These are phyloP conservation scores for Saccharomycopsis malanga DNA, from an alignment of 805 yeast species.

Conservation along the genomic window DNA sequence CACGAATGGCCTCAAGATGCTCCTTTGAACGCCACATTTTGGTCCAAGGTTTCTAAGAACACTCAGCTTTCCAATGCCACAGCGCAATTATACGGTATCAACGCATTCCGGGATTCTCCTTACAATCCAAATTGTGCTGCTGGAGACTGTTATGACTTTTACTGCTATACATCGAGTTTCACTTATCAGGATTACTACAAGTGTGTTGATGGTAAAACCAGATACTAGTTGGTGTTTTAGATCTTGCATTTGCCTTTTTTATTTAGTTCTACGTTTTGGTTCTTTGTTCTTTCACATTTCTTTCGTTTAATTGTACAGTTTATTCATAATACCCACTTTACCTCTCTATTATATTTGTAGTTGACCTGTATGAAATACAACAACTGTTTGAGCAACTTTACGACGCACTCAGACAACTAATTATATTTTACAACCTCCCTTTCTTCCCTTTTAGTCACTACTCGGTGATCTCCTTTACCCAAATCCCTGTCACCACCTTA, in stretches of 20 bases:
- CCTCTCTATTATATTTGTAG: too few relatives aligned
- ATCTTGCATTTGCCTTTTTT: not conserved
- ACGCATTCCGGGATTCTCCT: constrained; percentile 50
- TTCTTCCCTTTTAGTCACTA: too few relatives aligned
- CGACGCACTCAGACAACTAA: too few relatives aligned
- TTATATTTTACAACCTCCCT: too few relatives aligned
- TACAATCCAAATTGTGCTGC: constrained; percentile 41
- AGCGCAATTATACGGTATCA: constrained; percentile 44
- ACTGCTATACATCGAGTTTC: constrained; percentile 37
- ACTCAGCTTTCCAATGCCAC: constrained; percentile 37
- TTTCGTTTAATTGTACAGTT: not conserved
- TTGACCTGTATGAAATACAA: too few relatives aligned
- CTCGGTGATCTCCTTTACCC: too few relatives aligned
- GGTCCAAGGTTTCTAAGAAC: constrained; percentile 49
- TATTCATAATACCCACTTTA: too few relatives aligned
- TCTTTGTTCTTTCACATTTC: not conserved
- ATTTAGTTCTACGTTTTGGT: not conserved
- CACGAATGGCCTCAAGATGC: constrained; percentile 49
- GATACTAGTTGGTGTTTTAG: not conserved
- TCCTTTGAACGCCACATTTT: constrained; percentile 62
- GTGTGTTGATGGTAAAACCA: constrained; percentile 21
- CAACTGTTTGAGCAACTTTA: too few relatives aligned
- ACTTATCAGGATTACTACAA: constrained; percentile 29
- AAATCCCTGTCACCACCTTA: too few relatives aligned
- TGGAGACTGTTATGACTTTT: constrained; percentile 32